phyloP scores from a whole-genome alignment of 2,329 filamentous ascomycete genomes.

The Erysiphe neolycopersici region DNA sequence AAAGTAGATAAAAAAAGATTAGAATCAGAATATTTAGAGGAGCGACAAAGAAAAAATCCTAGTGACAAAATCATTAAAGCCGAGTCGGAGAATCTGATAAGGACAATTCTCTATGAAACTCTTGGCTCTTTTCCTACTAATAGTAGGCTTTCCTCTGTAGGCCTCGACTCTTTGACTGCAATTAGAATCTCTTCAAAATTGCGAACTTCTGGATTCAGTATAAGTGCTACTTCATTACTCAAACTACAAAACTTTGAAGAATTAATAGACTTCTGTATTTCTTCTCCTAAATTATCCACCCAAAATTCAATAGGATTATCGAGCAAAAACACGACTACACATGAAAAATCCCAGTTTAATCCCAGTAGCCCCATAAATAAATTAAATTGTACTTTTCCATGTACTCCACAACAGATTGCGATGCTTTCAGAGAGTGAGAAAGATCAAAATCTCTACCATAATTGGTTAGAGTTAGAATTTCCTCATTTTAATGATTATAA shows the following conservation, averaged over 20 bases:
- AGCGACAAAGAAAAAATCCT: conserved; percentile 3
- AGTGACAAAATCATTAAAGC: conserved; percentile 8
- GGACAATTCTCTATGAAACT: conserved; percentile 5
- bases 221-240: conserved; percentile 35
- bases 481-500: conserved; percentile 11
- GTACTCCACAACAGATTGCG: conserved; percentile 47
- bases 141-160: conserved; percentile 23
- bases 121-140: conserved; percentile 8
- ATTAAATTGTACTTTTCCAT: conserved; percentile 25
- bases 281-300: background rate
- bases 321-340: background rate
- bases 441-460: conserved; percentile 41
- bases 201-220: conserved; percentile 24
- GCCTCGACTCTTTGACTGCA: conserved; percentile 38
- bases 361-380: conserved; percentile 14
- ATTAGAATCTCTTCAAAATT: conserved; percentile 39
- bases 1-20: conserved; percentile 52
- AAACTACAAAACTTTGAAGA: conserved; percentile 21
- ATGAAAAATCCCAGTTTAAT: background rate
- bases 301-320: background rate
- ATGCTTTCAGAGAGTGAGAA: conserved; percentile 54
- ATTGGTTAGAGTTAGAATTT: conserved; percentile 39
- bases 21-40: conserved; percentile 24
- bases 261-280: conserved; percentile 13
- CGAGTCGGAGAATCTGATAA: conserved; percentile 4